Base-by-base conservation (phyloP, 768 basidiomycete species). In the Pisolithus marmoratus region DNA sequence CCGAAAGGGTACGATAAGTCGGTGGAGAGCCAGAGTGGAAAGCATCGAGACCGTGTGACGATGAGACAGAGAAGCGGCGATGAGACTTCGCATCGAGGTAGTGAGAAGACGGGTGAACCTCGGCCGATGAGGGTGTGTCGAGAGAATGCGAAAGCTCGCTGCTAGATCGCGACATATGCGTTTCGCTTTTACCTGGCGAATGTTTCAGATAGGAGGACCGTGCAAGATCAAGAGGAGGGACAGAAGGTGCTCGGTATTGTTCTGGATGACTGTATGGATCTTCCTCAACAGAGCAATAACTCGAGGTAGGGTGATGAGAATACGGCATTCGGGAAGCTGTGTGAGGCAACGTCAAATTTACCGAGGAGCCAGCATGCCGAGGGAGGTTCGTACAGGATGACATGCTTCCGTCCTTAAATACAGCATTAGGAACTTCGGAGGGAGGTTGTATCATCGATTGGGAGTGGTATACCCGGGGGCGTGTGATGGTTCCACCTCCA, bases 401-500 rank as follows among this genome's bases (percentile, higher is more conserved):
- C 15, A 94, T 95, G 93, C 93, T 94, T 54, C 82, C 82, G 20
- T 85, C 79, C 67, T 95, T 51, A 5, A 51, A 46, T 24, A 41
- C 22, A 3, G 51, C 9, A 20, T 49, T 58, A 38, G 59, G 56
- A n/a, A 60, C 58, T 31, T 61, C 59, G 2, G 57, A 27, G 4
- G 80, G 69, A 23, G 78, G 64, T 53, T 83, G 78, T 26, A 88
- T 84, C 62, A 81, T 80, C 1, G 88, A 89, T 60, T 94, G 92
- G 0, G 90, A 83, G 64, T 94, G 94, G 56, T 82, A 83, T 29
- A 94, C 79, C 5, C 93, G 75, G 1, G 94, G 94, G 14, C 91
- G 82, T 9, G 86, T 87, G 58, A 96, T 81, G 1, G 80, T 84
- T 0, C 94, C 94, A 14, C 93, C 93, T 17, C 94, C 94, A 4